Percentiles rank a stretch among this genome's conserved stretches.
phyloP scores from a whole-genome alignment of 2,329 filamentous ascomycete species.

The Penicillium rolfsii region DNA sequence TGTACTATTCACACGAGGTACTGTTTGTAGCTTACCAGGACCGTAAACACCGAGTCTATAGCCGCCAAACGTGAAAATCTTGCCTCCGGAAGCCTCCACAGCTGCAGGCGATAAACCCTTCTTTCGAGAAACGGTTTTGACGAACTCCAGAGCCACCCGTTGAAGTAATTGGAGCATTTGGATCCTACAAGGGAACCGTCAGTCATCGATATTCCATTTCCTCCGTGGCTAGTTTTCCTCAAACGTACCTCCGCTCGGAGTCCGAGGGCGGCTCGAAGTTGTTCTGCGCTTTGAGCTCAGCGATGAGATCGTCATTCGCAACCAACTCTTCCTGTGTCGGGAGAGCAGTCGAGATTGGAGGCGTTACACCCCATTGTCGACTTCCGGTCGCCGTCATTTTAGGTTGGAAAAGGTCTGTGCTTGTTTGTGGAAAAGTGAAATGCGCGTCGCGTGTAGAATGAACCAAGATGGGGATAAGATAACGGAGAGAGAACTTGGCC shows the following conservation, averaged over 20 bases:
- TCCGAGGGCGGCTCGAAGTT: slow-evolving; percentile 87
- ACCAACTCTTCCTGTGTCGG: slow-evolving; percentile 78
- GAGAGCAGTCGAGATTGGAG: slow-evolving; percentile 75
- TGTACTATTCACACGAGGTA: background rate
- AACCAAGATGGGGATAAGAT: slow-evolving; percentile 26
- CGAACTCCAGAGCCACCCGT: slow-evolving; percentile 80
- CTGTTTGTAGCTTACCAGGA: slow-evolving; percentile 58
- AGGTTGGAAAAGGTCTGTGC: background rate
- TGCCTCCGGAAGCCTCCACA: slow-evolving; percentile 82
- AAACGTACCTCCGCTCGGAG: slow-evolving; percentile 73
- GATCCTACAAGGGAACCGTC: slow-evolving; percentile 53
- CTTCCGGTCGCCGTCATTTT: slow-evolving; percentile 42
- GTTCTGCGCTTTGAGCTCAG: slow-evolving; percentile 84
- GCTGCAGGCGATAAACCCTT: slow-evolving; percentile 76
- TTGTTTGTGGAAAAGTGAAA: background rate
- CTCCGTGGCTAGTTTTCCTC: background rate
- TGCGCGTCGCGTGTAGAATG: slow-evolving; percentile 9
- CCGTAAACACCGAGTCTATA: slow-evolving; percentile 93
- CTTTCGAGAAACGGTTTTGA: slow-evolving; percentile 74
- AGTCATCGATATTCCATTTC: slow-evolving; percentile 8
- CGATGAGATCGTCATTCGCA: slow-evolving; percentile 76
- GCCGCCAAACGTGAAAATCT: slow-evolving; percentile 95
- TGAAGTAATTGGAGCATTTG: slow-evolving; percentile 77
- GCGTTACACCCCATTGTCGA: slow-evolving; percentile 73
- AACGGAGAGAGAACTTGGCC: slow-evolving; percentile 9